A percentile compares a stretch with the other conserved stretches of the same genome.
These are phyloP conservation scores for Metschnikowia sp. DNA, from an alignment of 805 yeast genomes.

Conservation along the genomic window DNA sequence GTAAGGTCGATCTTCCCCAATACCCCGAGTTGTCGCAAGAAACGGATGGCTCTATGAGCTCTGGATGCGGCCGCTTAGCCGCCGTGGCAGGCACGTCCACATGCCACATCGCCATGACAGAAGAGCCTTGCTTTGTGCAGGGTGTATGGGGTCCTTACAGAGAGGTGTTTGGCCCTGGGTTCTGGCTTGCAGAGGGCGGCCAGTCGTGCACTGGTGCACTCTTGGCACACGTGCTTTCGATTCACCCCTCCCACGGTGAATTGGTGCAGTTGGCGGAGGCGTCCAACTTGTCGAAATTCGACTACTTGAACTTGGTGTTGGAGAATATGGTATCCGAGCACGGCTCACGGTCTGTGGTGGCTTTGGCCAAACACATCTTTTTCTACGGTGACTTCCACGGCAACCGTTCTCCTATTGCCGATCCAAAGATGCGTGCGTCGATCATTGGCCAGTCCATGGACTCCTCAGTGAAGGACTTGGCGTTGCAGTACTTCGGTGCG, in stretches of 20 bases:
- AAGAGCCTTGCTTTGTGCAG: conserved; percentile 81
- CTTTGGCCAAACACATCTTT: conserved; percentile 79
- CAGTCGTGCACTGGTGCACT: conserved; percentile 96
- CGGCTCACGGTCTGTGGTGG: conserved; percentile 66
- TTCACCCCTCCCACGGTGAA: conserved; percentile 85
- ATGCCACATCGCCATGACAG: conserved; percentile 87
- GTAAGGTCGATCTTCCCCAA: conserved; percentile 65
- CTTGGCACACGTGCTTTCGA: conserved; percentile 78
- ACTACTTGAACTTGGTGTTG: conserved; percentile 70
- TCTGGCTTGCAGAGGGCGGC: conserved; percentile 99
- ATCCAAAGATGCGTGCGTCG: conserved; percentile 87
- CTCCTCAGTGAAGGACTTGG: conserved; percentile 75
- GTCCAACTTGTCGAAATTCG: conserved; percentile 73
- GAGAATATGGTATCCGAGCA: conserved; percentile 60
- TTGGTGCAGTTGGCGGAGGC: conserved; percentile 65
- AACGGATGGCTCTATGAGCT: conserved; percentile 43
- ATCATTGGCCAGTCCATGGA: conserved; percentile 95
- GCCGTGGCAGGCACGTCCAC: conserved; percentile 99
- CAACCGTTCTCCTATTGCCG: conserved; percentile 96
- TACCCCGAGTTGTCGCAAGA: conserved; percentile 48
- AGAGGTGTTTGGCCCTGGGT: conserved; percentile 85
- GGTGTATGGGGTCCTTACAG: conserved; percentile 99
- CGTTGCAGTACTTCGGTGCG: conserved; percentile 84
- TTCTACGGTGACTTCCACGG: conserved; percentile 97
- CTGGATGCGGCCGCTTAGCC: conserved; percentile 82